Percentiles rank a stretch among this genome's conserved stretches.
These are phyloP conservation scores for Fusarium pseudonygamai DNA, from an alignment of 2,329 filamentous ascomycete genomes.

Conservation along the genomic window DNA sequence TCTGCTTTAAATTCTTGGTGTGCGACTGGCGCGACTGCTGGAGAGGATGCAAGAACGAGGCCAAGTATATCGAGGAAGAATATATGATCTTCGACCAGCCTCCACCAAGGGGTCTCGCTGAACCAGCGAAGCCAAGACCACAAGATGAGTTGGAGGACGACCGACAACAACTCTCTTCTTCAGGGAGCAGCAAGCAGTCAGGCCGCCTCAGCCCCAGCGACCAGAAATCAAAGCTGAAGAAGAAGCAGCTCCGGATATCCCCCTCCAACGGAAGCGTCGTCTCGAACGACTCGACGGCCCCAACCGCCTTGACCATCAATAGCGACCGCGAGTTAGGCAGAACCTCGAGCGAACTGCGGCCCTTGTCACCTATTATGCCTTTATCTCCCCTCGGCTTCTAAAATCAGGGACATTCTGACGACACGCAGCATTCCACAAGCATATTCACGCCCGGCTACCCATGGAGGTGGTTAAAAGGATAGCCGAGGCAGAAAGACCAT, in stretches of 20 bases:
- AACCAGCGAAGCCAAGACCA: constrained; percentile 46
- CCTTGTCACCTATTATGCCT: constrained; percentile 73
- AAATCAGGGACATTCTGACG: constrained; percentile 16
- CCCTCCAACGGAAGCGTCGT: constrained; percentile 56
- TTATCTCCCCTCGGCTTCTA: constrained; percentile 70
- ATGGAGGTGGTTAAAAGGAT: neutral
- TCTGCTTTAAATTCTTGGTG: constrained; percentile 94
- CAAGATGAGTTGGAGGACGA: constrained; percentile 38
- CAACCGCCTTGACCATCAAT: constrained; percentile 58
- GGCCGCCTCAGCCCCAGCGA: constrained; percentile 36
- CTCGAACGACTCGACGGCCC: constrained; percentile 55
- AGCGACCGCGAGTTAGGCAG: constrained; percentile 48
- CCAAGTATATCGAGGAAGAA: constrained; percentile 77
- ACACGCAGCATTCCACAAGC: constrained; percentile 2
- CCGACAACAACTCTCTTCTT: constrained; percentile 61
- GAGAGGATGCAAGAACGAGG: constrained; percentile 94
- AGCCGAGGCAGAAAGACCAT: neutral
- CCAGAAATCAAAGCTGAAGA: constrained; percentile 49
- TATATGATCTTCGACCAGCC: constrained; percentile 69
- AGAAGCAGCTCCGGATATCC: constrained; percentile 54
- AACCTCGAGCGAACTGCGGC: constrained; percentile 58
- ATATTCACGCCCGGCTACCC: constrained; percentile 10
- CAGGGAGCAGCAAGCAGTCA: constrained; percentile 69
- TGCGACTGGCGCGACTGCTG: constrained; percentile 97
- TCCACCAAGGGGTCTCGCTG: constrained; percentile 60